Percentiles rank a stretch among this genome's conserved stretches.
Evolutionary conservation across 495 filamentous ascomycete genomes (phyloP).

Genomic region (Cercophora sp.): DNA sequence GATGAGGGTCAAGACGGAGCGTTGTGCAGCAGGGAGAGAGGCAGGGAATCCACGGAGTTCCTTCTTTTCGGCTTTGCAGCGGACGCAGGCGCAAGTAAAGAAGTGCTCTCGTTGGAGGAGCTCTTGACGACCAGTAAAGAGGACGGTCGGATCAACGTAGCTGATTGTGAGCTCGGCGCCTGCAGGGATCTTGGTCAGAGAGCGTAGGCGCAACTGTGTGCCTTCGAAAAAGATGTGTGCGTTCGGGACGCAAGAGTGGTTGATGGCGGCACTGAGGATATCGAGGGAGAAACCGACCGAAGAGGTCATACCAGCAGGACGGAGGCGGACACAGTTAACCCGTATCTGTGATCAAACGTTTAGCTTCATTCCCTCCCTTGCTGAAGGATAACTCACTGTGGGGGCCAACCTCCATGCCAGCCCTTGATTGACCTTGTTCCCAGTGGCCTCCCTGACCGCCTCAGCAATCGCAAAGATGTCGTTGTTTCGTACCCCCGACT

Average conservation of each 20-base stretch:
- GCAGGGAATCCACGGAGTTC: not conserved
- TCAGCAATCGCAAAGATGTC: constrained; percentile 16
- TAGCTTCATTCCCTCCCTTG: not conserved
- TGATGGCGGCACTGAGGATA: constrained; percentile 53
- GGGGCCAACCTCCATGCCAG: constrained; percentile 20
- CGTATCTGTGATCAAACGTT: constrained; percentile 13
- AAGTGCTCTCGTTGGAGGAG: constrained; percentile 58
- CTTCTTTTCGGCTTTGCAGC: constrained; percentile 19
- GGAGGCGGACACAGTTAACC: too few relatives aligned
- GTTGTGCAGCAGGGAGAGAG: constrained; percentile 4
- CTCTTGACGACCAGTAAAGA: constrained; percentile 29
- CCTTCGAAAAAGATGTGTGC: constrained; percentile 61
- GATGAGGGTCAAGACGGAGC: constrained; percentile 12
- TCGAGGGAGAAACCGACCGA: constrained; percentile 63
- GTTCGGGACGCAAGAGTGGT: constrained; percentile 71
- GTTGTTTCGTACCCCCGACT: not conserved
- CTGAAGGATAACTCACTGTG: constrained; percentile 7
- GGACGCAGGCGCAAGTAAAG: constrained; percentile 41
- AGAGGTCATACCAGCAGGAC: too few relatives aligned
- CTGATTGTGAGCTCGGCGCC: constrained; percentile 64
- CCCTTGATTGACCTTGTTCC: constrained; percentile 5
- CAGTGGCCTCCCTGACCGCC: constrained; percentile 7
- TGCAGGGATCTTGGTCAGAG: constrained; percentile 36
- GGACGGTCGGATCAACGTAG: constrained; percentile 62
- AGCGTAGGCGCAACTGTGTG: constrained; percentile 33